Percentiles rank a stretch among this genome's conserved stretches.
phyloP scores from a whole-genome alignment of 2,329 filamentous ascomycete genomes.

The Plectosphaerella plurivora region DNA sequence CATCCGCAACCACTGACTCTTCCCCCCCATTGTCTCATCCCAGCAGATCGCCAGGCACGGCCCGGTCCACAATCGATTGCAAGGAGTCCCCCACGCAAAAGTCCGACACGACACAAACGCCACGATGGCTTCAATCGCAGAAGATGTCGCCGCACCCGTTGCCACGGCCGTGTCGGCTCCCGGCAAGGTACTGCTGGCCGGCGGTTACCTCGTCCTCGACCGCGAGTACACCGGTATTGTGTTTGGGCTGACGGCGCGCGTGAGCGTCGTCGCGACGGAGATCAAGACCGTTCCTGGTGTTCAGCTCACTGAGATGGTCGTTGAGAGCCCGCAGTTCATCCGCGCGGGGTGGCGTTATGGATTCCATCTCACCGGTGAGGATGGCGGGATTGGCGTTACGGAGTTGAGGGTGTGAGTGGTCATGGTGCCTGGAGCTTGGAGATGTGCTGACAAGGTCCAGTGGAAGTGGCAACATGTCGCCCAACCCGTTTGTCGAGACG shows the following conservation, averaged over 20 bases:
- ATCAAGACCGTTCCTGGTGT: conserved; percentile 60
- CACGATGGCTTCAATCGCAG: background rate
- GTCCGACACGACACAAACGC: too few species aligned
- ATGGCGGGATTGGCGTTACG: conserved; percentile 76
- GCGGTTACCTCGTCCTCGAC: conserved; percentile 93
- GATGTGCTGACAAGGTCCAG: background rate
- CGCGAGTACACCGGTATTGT: conserved; percentile 75
- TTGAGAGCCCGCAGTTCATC: conserved; percentile 86
- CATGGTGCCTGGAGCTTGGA: conserved; percentile 1
- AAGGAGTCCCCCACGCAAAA: too few species aligned
- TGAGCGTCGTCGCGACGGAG: conserved; percentile 58
- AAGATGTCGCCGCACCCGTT: conserved; percentile 8
- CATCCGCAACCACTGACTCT: too few species aligned
- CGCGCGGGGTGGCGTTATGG: conserved; percentile 86
- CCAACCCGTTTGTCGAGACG: conserved; percentile 89
- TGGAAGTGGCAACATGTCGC: conserved; percentile 39
- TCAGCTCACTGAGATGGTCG: conserved; percentile 68
- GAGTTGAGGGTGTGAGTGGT: conserved; percentile 71
- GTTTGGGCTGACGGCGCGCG: conserved; percentile 62
- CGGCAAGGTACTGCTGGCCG: conserved; percentile 91
- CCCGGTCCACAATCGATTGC: background rate
- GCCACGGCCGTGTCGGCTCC: conserved; percentile 75
- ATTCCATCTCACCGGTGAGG: conserved; percentile 63
- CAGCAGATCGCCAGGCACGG: background rate
- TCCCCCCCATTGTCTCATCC: background rate